Evolutionary conservation across 2,329 filamentous ascomycete species (phyloP).

Genomic region (Botryotinia convoluta): DNA sequence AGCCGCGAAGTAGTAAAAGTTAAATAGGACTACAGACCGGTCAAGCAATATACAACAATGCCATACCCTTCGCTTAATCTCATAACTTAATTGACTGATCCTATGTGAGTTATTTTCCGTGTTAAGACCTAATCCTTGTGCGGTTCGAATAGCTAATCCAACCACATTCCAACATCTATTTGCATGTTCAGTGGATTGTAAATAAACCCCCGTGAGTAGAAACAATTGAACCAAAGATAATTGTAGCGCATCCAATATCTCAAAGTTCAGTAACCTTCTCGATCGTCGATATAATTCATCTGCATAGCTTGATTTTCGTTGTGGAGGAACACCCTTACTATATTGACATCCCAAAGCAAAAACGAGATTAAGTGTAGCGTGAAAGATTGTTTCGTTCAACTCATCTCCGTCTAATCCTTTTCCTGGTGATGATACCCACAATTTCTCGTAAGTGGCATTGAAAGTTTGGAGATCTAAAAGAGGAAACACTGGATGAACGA

Average conservation of each 20-base stretch:
- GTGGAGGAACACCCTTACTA: constrained; percentile 21
- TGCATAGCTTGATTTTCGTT: constrained; percentile 23
- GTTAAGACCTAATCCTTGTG: constrained; percentile 37
- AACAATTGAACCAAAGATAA: constrained; percentile 37
- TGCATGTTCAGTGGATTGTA: constrained; percentile 35
- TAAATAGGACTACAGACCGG: constrained; percentile 23
- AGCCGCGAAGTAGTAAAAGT: not conserved
- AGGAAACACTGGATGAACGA: constrained; percentile 30
- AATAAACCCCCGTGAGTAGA: constrained; percentile 35
- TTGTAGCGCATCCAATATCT: constrained; percentile 34
- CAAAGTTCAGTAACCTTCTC: constrained; percentile 31
- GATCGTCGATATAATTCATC: constrained; percentile 37
- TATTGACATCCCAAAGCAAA: constrained; percentile 37
- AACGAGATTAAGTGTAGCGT: constrained; percentile 36
- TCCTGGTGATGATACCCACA: constrained; percentile 24
- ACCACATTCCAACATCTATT: constrained; percentile 38
- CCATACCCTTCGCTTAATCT: constrained; percentile 39
- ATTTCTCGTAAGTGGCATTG: constrained; percentile 19
- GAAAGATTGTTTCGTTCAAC: constrained; percentile 23
- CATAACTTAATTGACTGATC: constrained; percentile 31
- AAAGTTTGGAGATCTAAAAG: constrained; percentile 26
- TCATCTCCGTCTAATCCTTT: constrained; percentile 4
- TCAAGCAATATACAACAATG: constrained; percentile 37
- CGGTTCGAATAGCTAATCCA: constrained; percentile 36
- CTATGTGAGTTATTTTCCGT: constrained; percentile 6